Evolutionary conservation across 306 rosid species (phyloP), one percentile per base, ranked within the genome.

Genomic region (Medicago arabica): DNA sequence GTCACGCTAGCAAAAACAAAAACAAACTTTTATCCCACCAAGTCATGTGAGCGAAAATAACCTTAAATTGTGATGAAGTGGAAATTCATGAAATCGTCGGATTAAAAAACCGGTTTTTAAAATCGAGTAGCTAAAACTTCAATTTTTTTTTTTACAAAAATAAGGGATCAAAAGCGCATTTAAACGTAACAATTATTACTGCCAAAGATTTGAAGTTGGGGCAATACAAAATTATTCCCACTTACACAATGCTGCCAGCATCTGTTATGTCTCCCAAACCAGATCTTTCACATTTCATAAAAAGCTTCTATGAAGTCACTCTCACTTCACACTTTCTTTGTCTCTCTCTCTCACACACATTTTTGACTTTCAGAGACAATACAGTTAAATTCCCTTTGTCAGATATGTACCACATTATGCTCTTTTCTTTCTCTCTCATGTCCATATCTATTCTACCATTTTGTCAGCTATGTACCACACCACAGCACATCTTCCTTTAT

Each of bases 381-480:
- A 79, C 75, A 21, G n/a, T 72, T 73, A 18, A 69, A 15, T 71
- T 59, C 14, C 64, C 44, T 71, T 49, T 55, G 65, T 28, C 44
- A 61, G 43, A 34, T 61, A 34, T 61, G 13, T 34, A 31, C 57
- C 57, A 3, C 11, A 19, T 18, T 66, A 2, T 66, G 17, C 40
- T 34, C 16, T 3, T 66, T 36, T 41, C 57, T 43, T 21, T 67
- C 1, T 67, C 57, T 67, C 72, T 67, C 72, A 64, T 81, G 75
- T 78, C 82, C 67, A 54, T 53, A 50, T 82, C 82, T 53, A 57
- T 69, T 44, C 58, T 28, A 28, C 61, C 28, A n/a, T 47, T 57
- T 65, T 75, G 41, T 34, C 39, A 71, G 12, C 39, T 62, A 47
- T 55, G 15, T 78, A 44, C 38, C 74, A 18, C 64, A 18, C 31